Evolutionary conservation across 1,284 basidiomycete genomes (phyloP).

Genomic region (Ustilago cynodontis): DNA sequence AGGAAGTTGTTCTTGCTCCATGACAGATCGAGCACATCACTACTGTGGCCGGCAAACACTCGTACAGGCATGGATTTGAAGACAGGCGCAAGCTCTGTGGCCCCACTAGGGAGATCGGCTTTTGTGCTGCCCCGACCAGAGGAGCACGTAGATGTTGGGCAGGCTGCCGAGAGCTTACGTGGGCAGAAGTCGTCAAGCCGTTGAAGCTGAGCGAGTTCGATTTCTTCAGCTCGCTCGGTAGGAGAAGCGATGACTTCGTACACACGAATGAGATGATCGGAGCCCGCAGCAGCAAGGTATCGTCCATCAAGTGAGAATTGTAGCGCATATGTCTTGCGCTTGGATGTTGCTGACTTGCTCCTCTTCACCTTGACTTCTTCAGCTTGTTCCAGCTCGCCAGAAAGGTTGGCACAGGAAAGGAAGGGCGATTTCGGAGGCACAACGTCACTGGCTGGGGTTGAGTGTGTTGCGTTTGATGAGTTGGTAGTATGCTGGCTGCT

Average conservation of each 20-base stretch:
- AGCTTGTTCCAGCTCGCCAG: constrained; percentile 10
- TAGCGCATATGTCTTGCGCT: constrained; percentile 66
- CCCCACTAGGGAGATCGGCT: not conserved
- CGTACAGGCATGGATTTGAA: constrained; percentile 61
- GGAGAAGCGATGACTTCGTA: constrained; percentile 51
- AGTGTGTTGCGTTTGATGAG: constrained; percentile 13
- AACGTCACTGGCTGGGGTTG: constrained; percentile 8
- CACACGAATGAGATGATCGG: constrained; percentile 68
- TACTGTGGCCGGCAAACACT: constrained; percentile 67
- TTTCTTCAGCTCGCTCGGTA: constrained; percentile 41
- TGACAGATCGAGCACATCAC: constrained; percentile 69
- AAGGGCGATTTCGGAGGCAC: constrained; percentile 27
- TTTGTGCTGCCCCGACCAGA: constrained; percentile 9
- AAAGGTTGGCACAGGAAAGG: constrained; percentile 7
- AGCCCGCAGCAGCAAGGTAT: constrained; percentile 69
- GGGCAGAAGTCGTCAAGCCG: constrained; percentile 6
- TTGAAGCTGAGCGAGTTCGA: constrained; percentile 22
- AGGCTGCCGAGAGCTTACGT: not conserved
- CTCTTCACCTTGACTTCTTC: constrained; percentile 11
- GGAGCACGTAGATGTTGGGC: not conserved
- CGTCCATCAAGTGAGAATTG: constrained; percentile 68
- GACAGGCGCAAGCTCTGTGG: constrained; percentile 38
- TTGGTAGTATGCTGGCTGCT: constrained; percentile 19
- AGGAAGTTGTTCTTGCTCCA: constrained; percentile 72
- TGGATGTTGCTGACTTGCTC: constrained; percentile 17